phyloP scores from a whole-genome alignment of 257 asterid genomes.

The Lycium ferocissimum region DNA sequence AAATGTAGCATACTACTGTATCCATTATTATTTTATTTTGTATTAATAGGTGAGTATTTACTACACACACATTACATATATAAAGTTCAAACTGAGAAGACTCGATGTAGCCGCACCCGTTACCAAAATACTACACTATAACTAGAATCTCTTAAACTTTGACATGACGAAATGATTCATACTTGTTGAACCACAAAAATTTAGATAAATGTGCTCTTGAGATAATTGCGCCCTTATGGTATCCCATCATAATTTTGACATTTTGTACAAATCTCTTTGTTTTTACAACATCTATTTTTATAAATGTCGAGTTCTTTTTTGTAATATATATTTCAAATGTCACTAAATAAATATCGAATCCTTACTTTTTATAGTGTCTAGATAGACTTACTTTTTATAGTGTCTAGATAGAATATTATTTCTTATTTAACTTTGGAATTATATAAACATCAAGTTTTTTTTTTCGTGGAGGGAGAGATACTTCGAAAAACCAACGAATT shows the following conservation, averaged over 20 bases:
- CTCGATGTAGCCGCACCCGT: not conserved
- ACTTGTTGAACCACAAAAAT: not conserved
- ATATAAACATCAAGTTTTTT: not conserved
- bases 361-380: too few relatives aligned
- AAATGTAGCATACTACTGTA: not conserved
- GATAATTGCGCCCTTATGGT: not conserved
- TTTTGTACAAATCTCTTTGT: too few relatives aligned
- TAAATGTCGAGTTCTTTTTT: too few relatives aligned
- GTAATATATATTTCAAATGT: too few relatives aligned
- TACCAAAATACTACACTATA: not conserved
- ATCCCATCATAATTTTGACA: too few relatives aligned
- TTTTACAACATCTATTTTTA: too few relatives aligned
- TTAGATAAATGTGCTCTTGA: not conserved
- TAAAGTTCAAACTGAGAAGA: not conserved
- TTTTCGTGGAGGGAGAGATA: not conserved
- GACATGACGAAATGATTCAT: not conserved
- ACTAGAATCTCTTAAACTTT: not conserved
- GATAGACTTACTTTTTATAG: not conserved
- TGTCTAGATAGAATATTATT: not conserved
- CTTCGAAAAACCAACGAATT: not conserved
- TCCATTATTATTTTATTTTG: not conserved
- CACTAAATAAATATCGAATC: too few relatives aligned
- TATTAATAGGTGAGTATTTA: not conserved
- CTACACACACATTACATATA: not conserved
- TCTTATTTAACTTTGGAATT: not conserved